Base-by-base conservation (phyloP, 2,329 filamentous ascomycete species). In the Microcyclospora pomicola region DNA sequence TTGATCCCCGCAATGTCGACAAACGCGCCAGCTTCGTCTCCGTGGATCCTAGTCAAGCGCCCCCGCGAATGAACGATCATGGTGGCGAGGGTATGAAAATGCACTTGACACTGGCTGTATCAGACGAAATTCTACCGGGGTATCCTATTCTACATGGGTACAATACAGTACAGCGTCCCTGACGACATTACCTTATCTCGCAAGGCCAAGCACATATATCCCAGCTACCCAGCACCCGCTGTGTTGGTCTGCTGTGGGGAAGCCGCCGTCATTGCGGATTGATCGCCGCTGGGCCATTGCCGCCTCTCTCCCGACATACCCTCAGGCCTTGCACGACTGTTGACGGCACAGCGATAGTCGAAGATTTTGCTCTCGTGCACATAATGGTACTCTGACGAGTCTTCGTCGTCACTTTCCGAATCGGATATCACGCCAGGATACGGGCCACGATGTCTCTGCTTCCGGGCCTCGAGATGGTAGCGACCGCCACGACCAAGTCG, bases 401-500 rank as follows among this genome's bases (percentile, higher is more conserved):
- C 70, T 39, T 78, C 74, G 37, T 87, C 84, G 45, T 80, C 80
- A 43, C 86, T 83, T 50, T 93, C 84, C 62, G 84, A 93, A 62
- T 86, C 92, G 73, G 82, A 94, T 43, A 60, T 53, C 13, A 60
- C 58, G 24, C 53, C 55, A 29, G 44, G 45, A 30, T 53, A 41
- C 10, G 50, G 41, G 14, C 50, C 49, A 16, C 31, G 37, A 12
- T 46, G 43, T 39, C 46, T 43, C 11, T 49, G 45, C 35, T 52
- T 53, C 27, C 53, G 47, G 41, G 50, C 79, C 61, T 96, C 91
- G 48, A 96, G 84, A 73, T 86, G 85, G 48, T 93, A 60, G 30
- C 88, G 77, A 45, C 86, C 85, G 45, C 87, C 71, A 49, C 88
- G 80, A 38, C 88, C 88, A 39, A 86, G 77, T 42, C 91, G 80